Conservation (phyloP, 345 rosid genomes). For the Carallia pectinifolia region DNA sequence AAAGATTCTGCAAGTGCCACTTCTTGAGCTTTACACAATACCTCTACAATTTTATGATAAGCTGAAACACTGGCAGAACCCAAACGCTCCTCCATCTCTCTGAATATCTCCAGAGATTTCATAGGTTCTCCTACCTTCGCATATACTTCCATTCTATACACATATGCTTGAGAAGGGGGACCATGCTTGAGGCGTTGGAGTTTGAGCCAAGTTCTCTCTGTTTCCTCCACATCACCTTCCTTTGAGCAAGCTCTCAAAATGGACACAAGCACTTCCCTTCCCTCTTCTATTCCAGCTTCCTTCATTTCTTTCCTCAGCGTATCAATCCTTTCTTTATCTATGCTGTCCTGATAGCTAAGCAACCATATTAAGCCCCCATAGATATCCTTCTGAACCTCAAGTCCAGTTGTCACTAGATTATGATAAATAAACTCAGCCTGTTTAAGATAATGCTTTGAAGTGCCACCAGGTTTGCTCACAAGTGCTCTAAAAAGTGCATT, state of each 20-base stretch:
- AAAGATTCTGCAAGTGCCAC: slow-evolving; percentile 57
- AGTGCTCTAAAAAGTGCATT: slow-evolving; percentile 78
- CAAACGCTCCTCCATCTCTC: slow-evolving; percentile 57
- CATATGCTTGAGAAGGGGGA: slow-evolving; percentile 67
- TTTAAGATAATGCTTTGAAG: slow-evolving; percentile 55
- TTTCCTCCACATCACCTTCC: slow-evolving; percentile 59
- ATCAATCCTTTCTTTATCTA: slow-evolving; percentile 56
- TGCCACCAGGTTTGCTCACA: slow-evolving; percentile 51
- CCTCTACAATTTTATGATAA: slow-evolving; percentile 76
- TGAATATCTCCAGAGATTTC: slow-evolving; percentile 59
- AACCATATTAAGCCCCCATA: slow-evolving; percentile 73
- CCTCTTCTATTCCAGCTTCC: slow-evolving; percentile 56
- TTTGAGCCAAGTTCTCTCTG: slow-evolving; percentile 66
- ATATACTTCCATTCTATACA: slow-evolving; percentile 75
- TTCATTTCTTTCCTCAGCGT: slow-evolving; percentile 62
- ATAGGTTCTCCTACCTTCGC: slow-evolving; percentile 48
- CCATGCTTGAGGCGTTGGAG: slow-evolving; percentile 32
- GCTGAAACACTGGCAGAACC: slow-evolving; percentile 56
- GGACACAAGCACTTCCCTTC: slow-evolving; percentile 61
- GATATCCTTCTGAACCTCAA: slow-evolving; percentile 71
- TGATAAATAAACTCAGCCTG: slow-evolving; percentile 86
- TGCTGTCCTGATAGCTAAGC: slow-evolving; percentile 71
- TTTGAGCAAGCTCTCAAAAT: slow-evolving; percentile 71
- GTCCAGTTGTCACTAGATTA: slow-evolving; percentile 59
- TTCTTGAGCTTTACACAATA: slow-evolving; percentile 48